Evolutionary conservation across 331 rosid species (phyloP), one percentile per base, ranked within the genome.

Genomic region (Quercus tomentella): DNA sequence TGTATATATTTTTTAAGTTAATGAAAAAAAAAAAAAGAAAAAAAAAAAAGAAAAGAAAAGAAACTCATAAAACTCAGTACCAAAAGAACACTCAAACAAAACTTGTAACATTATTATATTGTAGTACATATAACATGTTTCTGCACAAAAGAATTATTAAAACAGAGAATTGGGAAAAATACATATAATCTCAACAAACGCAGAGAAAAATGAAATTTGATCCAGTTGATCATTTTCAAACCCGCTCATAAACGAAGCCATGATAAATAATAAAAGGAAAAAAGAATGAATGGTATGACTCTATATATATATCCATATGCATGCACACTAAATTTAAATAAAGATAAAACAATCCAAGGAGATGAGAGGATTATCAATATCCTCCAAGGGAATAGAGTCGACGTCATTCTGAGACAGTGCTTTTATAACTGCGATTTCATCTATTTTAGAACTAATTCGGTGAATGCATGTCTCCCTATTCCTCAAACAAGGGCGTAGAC

Each of bases 261-360:
- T 41, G 3, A 49, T 4, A 22, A 78, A 26, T 30, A 66, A 12
- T 28, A 74, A 23, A n/a, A 23, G 0, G 3, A 55, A 12, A 75
- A 57, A 41, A 56, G 70, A 33, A 70, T 18, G 30, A 45, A 30
- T 20, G 31, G 30, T 77, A 77, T 82, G 60, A n/a, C 73, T 62
- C 74, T 62, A 82, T 58, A 66, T 22, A 74, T 62, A 55, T 56
- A 85, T 60, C 60, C 62, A 37, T 20, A 79, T 51, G 4, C 76
- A 70, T 5, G 52, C 77, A 76, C 78, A 73, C 31, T 14, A 1
- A 52, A 72, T 7, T 79, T 90, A 92, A 73, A 90, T 67, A 83
- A 92, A 90, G 81, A 92, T 92, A 78, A 92, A 92, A 73, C 95
- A 92, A 74, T 92, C 97, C 86, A 92, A 84, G 80, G 93, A 80